phyloP scores from a whole-genome alignment of 768 basidiomycete species.

The Tricholoma matsutake region DNA sequence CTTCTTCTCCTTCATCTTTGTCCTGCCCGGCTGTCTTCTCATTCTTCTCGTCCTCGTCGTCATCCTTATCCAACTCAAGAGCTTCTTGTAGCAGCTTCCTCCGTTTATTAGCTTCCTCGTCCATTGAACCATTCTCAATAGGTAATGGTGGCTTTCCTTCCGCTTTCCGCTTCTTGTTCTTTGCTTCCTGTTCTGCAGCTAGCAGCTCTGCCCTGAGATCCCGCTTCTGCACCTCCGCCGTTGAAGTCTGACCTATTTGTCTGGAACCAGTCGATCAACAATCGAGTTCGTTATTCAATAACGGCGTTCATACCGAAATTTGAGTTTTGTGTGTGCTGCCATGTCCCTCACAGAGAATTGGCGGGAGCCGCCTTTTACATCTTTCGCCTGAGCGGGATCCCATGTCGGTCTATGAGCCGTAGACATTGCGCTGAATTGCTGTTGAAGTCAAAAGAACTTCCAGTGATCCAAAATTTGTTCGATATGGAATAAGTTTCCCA shows the following conservation, averaged over 20 bases:
- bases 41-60: slow-evolving; percentile 50
- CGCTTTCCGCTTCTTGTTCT: slow-evolving; percentile 89
- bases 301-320: slow-evolving; percentile 71
- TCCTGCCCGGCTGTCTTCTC: slow-evolving; percentile 30
- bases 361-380: slow-evolving; percentile 88
- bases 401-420: slow-evolving; percentile 95
- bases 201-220: slow-evolving; percentile 85
- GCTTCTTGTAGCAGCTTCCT: slow-evolving; percentile 86
- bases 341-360: slow-evolving; percentile 93
- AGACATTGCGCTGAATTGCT: slow-evolving; percentile 52
- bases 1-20: slow-evolving; percentile 34
- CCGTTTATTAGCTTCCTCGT: slow-evolving; percentile 74
- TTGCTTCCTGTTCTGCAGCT: slow-evolving; percentile 82
- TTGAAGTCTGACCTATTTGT: slow-evolving; percentile 88
- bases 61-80: slow-evolving; percentile 84
- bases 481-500: not conserved
- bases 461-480: not conserved
- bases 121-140: slow-evolving; percentile 37
- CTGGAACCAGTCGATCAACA: slow-evolving; percentile 30
- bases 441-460: not conserved
- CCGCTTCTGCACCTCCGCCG: slow-evolving; percentile 67
- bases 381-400: slow-evolving; percentile 93
- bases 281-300: not conserved
- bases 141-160: slow-evolving; percentile 63
- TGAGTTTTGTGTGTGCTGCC: slow-evolving; percentile 95